A percentile compares a stretch with the other conserved stretches of the same genome.
phyloP scores from a whole-genome alignment of 2,329 filamentous ascomycete species.

The Penicillium psychrosexuale region DNA sequence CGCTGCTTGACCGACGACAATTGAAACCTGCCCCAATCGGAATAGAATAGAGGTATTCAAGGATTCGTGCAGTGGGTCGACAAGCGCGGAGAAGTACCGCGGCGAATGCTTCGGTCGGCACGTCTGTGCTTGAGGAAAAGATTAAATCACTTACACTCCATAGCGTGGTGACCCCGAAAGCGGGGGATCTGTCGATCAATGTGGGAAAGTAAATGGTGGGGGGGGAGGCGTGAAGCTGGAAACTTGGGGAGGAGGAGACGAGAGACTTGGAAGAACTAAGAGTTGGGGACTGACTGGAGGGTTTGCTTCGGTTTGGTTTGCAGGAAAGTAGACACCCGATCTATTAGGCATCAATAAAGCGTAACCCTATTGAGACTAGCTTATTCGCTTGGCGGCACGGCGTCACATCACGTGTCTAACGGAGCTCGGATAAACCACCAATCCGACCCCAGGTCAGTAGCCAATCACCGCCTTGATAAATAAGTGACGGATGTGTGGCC shows the following conservation, averaged over 20 bases:
- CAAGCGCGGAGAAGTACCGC: slow-evolving; percentile 39
- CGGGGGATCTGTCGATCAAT: slow-evolving; percentile 35
- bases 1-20: slow-evolving; percentile 13
- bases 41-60: slow-evolving; percentile 23
- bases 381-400: slow-evolving; percentile 18
- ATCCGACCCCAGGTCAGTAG: not conserved
- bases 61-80: slow-evolving; percentile 39
- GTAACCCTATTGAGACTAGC: slow-evolving; percentile 14
- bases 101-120: slow-evolving; percentile 33
- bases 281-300: slow-evolving; percentile 30
- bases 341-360: slow-evolving; percentile 25
- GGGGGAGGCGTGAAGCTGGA: slow-evolving; percentile 19
- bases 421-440: not conserved
- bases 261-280: slow-evolving; percentile 38
- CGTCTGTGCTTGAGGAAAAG: slow-evolving; percentile 27
- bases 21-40: slow-evolving; percentile 17
- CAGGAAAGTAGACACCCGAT: slow-evolving; percentile 22
- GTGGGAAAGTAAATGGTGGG: slow-evolving; percentile 31
- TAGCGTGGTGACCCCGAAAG: slow-evolving; percentile 51
- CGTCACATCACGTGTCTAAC: slow-evolving; percentile 14
- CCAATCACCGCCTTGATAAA: slow-evolving; percentile 23
- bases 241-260: slow-evolving; percentile 30
- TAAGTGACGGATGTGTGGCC: slow-evolving; percentile 18
- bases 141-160: slow-evolving; percentile 57
- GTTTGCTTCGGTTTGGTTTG: slow-evolving; percentile 20